Base-by-base conservation (phyloP, 2,329 filamentous ascomycete genomes). In the Ophiostoma sp. region DNA sequence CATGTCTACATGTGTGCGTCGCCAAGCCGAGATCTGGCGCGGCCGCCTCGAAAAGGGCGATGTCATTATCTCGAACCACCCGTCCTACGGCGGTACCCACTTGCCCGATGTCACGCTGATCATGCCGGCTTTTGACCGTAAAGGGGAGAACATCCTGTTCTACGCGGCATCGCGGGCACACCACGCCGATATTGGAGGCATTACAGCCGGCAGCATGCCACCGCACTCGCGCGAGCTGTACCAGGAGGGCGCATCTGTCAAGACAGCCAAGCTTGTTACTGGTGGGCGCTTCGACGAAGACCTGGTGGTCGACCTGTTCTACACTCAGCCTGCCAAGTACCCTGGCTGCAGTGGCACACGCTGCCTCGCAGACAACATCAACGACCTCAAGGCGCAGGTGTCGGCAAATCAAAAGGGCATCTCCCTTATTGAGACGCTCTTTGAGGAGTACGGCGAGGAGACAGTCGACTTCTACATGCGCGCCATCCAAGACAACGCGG, bases 331-430 rank as follows among this genome's bases (percentile, higher is more conserved):
- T 0, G 89, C 90, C 0, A 82, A 89, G 73, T 87, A 90, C 72
- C 86, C 88, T 0, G 92, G 90, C 0, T 95, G 91, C 78, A 88
- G 85, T 67, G 92, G 91, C 2, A 93, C 92, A 0, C 82, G 92
- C 60, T 92, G 91, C 75, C 81, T 96, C 1, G 87, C 85, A 9
- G 92, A 96, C 76, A 96, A 96, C 75, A 82, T 96, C 72, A 93
- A 92, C 66, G 92, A 96, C 75, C 82, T 96, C 55, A 93, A 93
- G 76, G 92, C 92, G 0, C 92, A 96, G 75, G 89, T 95, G 12
- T 91, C 92, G 0, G 91, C 92, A 12, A 96, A 96, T 74, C 89
- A 92, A 73, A 93, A 93, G 73, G 92, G 92, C 8, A 94, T 94
- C 74, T 88, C 87, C 47, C 81, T 94, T 36, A 95, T 96, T 72